Conservation (phyloP, 192 early-diverging fungal genomes). For the Gryganskiella cystojenkinii region DNA sequence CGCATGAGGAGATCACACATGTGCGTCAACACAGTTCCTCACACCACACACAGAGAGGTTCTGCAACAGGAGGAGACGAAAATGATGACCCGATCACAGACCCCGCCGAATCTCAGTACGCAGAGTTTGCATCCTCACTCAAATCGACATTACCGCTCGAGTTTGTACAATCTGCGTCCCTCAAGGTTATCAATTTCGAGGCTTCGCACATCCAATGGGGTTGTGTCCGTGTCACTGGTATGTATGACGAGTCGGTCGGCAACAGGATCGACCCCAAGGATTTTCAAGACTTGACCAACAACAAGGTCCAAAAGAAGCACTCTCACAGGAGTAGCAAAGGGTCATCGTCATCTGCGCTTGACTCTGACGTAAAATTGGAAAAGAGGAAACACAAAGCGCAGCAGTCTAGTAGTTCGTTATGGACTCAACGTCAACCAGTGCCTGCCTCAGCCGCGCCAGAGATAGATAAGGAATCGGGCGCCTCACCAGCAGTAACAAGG, state of each 20-base stretch:
- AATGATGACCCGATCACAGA: constrained; percentile 9
- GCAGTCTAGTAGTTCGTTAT: not conserved
- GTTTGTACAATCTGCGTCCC: constrained; percentile 41
- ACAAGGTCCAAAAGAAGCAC: constrained; percentile 39
- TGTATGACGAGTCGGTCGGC: constrained; percentile 51
- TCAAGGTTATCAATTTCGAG: constrained; percentile 49
- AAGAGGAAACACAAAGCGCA: constrained; percentile 22
- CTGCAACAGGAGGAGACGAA: not conserved
- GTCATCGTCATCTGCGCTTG: not conserved
- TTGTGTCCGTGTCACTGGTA: constrained; percentile 39
- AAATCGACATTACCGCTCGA: constrained; percentile 40
- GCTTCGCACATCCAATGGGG: constrained; percentile 50
- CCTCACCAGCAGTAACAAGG: too few species aligned
- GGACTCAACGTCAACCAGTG: not conserved
- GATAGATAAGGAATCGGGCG: too few species aligned
- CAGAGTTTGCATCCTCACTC: constrained; percentile 19
- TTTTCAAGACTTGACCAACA: constrained; percentile 34
- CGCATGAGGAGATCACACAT: constrained; percentile 42
- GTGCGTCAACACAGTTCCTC: constrained; percentile 6
- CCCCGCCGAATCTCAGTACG: constrained; percentile 13
- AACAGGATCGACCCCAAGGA: constrained; percentile 30
- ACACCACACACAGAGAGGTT: constrained; percentile 6
- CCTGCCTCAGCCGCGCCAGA: not conserved
- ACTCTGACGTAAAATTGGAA: constrained; percentile 7
- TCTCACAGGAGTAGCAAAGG: constrained; percentile 15